These are phyloP conservation scores for Yamadazyma triangularis DNA, from an alignment of 1,139 yeast genomes.

Conservation along the genomic window DNA sequence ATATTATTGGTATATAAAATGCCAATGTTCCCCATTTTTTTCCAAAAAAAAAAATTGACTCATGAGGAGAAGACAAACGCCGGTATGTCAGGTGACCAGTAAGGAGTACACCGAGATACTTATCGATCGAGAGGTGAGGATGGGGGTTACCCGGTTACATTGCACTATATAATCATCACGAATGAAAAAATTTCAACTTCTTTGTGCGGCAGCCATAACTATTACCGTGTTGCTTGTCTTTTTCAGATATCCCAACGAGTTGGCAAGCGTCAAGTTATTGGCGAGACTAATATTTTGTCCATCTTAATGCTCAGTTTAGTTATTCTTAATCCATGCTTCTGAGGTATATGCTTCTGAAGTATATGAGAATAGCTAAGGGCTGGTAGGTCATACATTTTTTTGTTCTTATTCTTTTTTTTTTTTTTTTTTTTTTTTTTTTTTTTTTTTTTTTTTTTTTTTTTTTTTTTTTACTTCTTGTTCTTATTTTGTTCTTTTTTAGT, in stretches of 20 bases:
- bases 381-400: constrained; percentile 44
- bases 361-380: constrained; percentile 39
- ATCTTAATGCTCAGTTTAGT: constrained; percentile 44
- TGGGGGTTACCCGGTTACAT: too few relatives aligned
- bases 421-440: background rate
- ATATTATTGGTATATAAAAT: background rate
- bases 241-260: constrained; percentile 44
- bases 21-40: too few relatives aligned
- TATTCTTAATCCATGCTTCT: constrained; percentile 26
- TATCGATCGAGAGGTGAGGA: too few relatives aligned
- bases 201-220: constrained; percentile 56
- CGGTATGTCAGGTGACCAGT: background rate
- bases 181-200: background rate
- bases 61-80: background rate
- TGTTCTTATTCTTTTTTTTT: too few relatives aligned
- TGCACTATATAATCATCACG: too few relatives aligned
- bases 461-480: too few relatives aligned
- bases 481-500: too few relatives aligned
- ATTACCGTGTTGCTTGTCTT: constrained; percentile 55
- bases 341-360: constrained; percentile 11
- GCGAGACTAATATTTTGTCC: constrained; percentile 49
- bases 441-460: constrained; percentile 1
- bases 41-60: too few relatives aligned
- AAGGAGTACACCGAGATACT: too few relatives aligned
- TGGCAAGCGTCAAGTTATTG: constrained; percentile 55